Base-by-base conservation (phyloP, 495 filamentous ascomycete genomes). In the Usnea hakonensis region DNA sequence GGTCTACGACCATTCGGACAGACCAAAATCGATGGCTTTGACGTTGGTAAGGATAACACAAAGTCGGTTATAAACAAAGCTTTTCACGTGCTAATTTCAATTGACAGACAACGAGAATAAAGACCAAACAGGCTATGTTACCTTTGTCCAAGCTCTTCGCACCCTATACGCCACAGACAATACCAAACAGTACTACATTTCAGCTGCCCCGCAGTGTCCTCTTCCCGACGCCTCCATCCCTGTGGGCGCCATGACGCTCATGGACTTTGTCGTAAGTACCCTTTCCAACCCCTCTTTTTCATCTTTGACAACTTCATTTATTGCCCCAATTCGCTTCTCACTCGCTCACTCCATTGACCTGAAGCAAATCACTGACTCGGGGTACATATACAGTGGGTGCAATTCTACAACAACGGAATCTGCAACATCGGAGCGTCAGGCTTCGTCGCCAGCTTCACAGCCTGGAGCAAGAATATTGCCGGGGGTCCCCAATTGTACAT, bases 1-100 rank as follows among this genome's bases (percentile, higher is more conserved):
- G 68, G 67, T 4, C 64, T 75, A 1, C 72, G 78, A 10, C 84
- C 83, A 1, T 83, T 86, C 59, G 84, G 83, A 19, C 56, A 70
- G 6, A 74, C 78, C 0, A 73, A 74, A 13, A 66, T 86, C 58
- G 81, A 87, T 64, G 84, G 84, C 28, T 86, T 85, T 72, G 84
- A 87, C 64, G 74, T 84, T 43, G 80, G 81, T 57, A 78, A 81
- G 41, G 63, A 66, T 48, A 61, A 0, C 21, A 4, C 32, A 14
- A 10, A 7, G 28, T 19, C n/a, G 1, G n/a, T 32, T 13, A 14
- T 32, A 10, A 6, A 10, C 2, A 32, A 2, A 19, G 3, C 32
- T 14, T 32, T 19, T 0, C 19, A 19, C 26, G 16, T 52, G 41
- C 65, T 58, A 21, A 43, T 41, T 17, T 21, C 16, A 61, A 43